Conservation (phyloP, 2,329 filamentous ascomycete genomes). For the Zasmidium cellare region DNA sequence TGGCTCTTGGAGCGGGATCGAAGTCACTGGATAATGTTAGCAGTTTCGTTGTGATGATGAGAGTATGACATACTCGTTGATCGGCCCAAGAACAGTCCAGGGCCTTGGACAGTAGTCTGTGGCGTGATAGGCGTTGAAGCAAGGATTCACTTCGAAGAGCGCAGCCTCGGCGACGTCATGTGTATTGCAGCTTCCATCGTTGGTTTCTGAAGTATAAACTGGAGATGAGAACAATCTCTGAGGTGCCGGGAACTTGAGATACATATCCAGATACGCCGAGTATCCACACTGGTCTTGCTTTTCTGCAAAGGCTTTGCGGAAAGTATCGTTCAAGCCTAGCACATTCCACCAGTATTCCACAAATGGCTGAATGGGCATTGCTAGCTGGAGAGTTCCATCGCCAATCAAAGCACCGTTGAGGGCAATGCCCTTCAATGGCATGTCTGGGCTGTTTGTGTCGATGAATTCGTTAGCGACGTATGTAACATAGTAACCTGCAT, state of each 20-base stretch:
- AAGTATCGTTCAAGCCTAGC: slow-evolving; percentile 45
- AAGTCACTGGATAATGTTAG: not conserved
- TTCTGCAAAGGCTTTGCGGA: slow-evolving; percentile 37
- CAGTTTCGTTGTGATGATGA: not conserved
- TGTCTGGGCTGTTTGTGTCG: slow-evolving; percentile 25
- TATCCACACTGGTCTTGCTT: slow-evolving; percentile 39
- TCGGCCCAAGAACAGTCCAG: not conserved
- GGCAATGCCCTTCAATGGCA: slow-evolving; percentile 35
- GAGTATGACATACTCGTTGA: not conserved
- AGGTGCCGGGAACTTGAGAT: slow-evolving; percentile 39
- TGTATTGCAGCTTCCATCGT: slow-evolving; percentile 24
- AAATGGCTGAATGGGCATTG: slow-evolving; percentile 5
- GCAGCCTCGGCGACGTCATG: slow-evolving; percentile 4
- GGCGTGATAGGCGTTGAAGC: slow-evolving; percentile 36
- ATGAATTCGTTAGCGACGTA: slow-evolving; percentile 36
- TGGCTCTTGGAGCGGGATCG: not conserved
- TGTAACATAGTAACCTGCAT: slow-evolving; percentile 19
- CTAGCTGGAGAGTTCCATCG: slow-evolving; percentile 42
- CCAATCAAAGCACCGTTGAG: slow-evolving; percentile 47
- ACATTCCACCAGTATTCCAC: slow-evolving; percentile 34
- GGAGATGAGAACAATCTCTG: slow-evolving; percentile 23
- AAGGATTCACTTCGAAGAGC: slow-evolving; percentile 29
- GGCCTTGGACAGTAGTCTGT: slow-evolving; percentile 29
- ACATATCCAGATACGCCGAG: slow-evolving; percentile 51
- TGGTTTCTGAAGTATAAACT: not conserved